Base-by-base conservation (phyloP, 306 rosid species). In the Begonia peltatifolia region DNA sequence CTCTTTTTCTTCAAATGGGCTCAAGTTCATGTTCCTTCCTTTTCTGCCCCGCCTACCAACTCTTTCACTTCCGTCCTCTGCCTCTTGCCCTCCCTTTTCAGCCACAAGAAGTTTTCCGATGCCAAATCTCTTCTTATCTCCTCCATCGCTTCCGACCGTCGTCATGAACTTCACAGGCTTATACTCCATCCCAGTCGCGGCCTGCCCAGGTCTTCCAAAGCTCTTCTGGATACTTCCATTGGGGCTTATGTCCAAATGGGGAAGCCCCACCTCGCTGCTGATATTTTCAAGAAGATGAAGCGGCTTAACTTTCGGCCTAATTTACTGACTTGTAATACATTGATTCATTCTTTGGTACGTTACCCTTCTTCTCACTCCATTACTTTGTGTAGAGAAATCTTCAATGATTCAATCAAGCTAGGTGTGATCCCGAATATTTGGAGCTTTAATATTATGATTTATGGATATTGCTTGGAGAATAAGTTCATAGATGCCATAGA, bases 201-300 rank as follows among this genome's bases (percentile, higher is more conserved):
- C 61, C 54, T 67, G 2, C 75, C 83, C 0, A 18, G 60, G 35
- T 57, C 46, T 42, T 42, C 76, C 6, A 75, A 50, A 51, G 59
- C 81, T 9, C 63, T 89, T 42, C 68, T 84, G 0, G 95, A 89
- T 58, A 82, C 84, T 43, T 72, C 97, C 11, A 14, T 84, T 8
- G 73, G 81, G 6, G 93, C 95, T 11, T 89, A 89, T 16, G 84
- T 80, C 35, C 74, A 70, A 2, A 55, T 74, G 2, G 50, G 66
- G 0, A 68, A 76, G 1, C 79, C 94, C 50, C 77, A 74, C 64
- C 84, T 76, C 3, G 94, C 90, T 0, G 60, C 59, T 3, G 75
- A 78, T 48, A 62, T 89, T 46, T 89, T 89, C 67, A 48, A 51
- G 11, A 84, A 74, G 68, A 89, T 89, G 95, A 80, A 70, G 61